Conservation (phyloP, 1,284 basidiomycete species). For the Sanguinoderma infundibulare region DNA sequence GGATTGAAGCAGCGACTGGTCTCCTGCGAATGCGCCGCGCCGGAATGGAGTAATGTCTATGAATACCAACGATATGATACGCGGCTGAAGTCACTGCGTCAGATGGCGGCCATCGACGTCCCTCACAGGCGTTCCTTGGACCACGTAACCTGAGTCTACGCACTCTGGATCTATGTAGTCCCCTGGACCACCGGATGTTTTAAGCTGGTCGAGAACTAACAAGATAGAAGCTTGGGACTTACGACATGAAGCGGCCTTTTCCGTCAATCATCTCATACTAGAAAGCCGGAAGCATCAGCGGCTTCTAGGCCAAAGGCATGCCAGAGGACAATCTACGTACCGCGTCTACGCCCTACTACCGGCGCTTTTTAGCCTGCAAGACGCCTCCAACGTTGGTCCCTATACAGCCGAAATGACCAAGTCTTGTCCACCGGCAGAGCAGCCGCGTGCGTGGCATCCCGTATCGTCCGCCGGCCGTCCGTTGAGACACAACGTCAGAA, state of each 20-base stretch:
- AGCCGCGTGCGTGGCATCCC: not conserved
- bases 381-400: not conserved
- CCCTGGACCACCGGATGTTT: not conserved
- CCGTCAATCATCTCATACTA: no score
- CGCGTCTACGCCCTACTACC: not conserved
- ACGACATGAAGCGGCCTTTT: not conserved
- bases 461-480: not conserved
- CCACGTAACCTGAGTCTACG: no score
- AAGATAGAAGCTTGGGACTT: not conserved
- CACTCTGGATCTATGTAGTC: no score
- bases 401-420: not conserved
- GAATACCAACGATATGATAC: not conserved
- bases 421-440: not conserved
- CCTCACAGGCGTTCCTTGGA: not conserved
- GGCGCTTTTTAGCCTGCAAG: not conserved
- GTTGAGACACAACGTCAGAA: not conserved
- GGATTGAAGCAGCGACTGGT: not conserved
- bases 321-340: no score
- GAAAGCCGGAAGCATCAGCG: not conserved
- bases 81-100: not conserved
- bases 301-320: no score
- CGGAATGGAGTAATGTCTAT: not conserved
- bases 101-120: not conserved
- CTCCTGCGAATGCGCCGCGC: not conserved
- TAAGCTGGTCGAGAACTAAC: not conserved